A percentile compares a stretch with the other conserved stretches of the same genome.
These are phyloP conservation scores for Phyllosticta paracitricarpa DNA, from an alignment of 2,329 filamentous ascomycete species.

Conservation along the genomic window DNA sequence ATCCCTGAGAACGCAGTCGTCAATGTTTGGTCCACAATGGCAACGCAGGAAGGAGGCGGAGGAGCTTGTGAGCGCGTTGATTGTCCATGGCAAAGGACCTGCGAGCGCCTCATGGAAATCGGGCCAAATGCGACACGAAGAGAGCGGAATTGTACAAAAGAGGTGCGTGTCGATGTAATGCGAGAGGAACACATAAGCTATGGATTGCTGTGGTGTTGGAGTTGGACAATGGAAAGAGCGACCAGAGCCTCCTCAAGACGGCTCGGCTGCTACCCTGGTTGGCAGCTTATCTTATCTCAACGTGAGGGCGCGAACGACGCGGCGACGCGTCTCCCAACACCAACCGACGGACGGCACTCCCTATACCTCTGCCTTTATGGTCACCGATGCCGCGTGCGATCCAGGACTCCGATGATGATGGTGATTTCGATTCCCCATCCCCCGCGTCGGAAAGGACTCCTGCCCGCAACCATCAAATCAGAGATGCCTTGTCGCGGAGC, in stretches of 20 bases:
- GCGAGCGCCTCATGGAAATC: too few species aligned
- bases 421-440: slow-evolving; percentile 20
- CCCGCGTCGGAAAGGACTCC: slow-evolving; percentile 9
- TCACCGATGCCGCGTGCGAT: slow-evolving; percentile 13
- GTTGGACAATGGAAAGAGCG: not conserved
- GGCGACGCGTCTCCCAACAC: not conserved
- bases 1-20: too few species aligned
- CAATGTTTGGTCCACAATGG: too few species aligned
- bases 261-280: not conserved
- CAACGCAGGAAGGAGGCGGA: too few species aligned
- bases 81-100: too few species aligned
- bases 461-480: slow-evolving; percentile 5
- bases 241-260: too few species aligned
- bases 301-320: not conserved
- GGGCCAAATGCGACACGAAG: too few species aligned
- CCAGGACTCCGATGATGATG: slow-evolving; percentile 28
- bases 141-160: too few species aligned
- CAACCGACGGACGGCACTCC: not conserved
- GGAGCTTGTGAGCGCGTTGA: too few species aligned
- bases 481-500: slow-evolving; percentile 13
- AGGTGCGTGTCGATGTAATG: too few species aligned
- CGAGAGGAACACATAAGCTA: too few species aligned
- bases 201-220: not conserved
- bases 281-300: not conserved
- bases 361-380: not conserved